These are phyloP conservation scores for Sporisorium reilianum DNA, from an alignment of 1,284 basidiomycete species.

Conservation along the genomic window DNA sequence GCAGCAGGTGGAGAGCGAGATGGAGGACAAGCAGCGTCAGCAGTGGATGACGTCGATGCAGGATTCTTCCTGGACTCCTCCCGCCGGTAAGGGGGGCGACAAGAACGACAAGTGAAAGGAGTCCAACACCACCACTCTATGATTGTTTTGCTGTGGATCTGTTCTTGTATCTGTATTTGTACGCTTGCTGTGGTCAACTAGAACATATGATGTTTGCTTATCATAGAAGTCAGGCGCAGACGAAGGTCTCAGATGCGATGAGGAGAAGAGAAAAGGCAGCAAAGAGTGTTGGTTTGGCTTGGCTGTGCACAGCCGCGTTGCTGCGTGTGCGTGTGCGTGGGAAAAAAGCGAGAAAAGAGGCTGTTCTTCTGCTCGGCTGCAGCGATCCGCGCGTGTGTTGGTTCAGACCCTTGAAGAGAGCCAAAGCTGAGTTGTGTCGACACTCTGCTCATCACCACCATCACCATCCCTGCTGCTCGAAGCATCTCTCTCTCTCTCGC, in stretches of 20 bases:
- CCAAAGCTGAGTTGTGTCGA: neutral
- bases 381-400: neutral
- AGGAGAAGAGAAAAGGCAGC: neutral
- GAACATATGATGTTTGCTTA: neutral
- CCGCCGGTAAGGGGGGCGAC: neutral
- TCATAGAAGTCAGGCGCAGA: no score
- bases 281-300: neutral
- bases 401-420: neutral
- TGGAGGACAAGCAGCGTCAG: conserved; percentile 21
- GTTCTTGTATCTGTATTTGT: conserved; percentile 12
- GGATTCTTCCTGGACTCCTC: conserved; percentile 7
- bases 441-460: neutral
- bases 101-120: conserved; percentile 3
- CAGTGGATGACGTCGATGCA: conserved; percentile 41
- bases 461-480: neutral
- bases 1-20: conserved; percentile 21
- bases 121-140: conserved; percentile 7
- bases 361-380: neutral
- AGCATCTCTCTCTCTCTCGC: neutral
- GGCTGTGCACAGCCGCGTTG: neutral
- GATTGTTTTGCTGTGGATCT: neutral
- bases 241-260: neutral
- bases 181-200: neutral
- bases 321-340: neutral
- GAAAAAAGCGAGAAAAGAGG: neutral